A percentile compares a stretch with the other conserved stretches of the same genome.
Evolutionary conservation across 106 monocot species (phyloP).

Genomic region (Dendrobium catenatum): DNA sequence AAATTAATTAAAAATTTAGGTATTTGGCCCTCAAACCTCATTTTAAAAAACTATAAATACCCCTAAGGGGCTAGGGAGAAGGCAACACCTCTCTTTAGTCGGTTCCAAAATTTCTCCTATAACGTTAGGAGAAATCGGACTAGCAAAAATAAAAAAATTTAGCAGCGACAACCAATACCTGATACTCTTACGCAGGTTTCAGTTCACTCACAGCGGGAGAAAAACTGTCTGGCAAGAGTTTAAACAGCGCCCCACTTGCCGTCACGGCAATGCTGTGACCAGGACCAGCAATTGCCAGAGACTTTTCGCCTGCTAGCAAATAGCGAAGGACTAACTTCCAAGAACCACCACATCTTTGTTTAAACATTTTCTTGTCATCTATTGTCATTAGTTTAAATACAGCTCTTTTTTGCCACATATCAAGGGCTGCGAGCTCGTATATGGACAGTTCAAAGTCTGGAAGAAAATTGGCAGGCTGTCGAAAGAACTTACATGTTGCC

Average conservation of each 20-base stretch:
- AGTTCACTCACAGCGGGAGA: too few species aligned
- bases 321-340: constrained; percentile 96
- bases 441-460: constrained; percentile 78
- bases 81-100: too few species aligned
- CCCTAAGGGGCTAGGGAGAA: too few species aligned
- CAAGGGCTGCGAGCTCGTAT: constrained; percentile 86
- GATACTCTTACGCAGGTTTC: too few species aligned
- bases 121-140: too few species aligned
- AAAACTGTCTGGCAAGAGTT: too few species aligned
- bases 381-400: constrained; percentile 61
- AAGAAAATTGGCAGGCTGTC: constrained; percentile 77
- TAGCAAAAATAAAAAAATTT: too few species aligned
- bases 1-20: too few species aligned
- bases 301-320: constrained; percentile 86
- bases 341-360: constrained; percentile 73
- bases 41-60: too few species aligned
- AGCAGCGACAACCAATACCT: too few species aligned
- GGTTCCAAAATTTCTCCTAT: too few species aligned
- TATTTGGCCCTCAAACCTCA: too few species aligned
- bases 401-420: constrained; percentile 90
- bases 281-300: constrained; percentile 86
- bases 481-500: constrained; percentile 85
- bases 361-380: constrained; percentile 50
- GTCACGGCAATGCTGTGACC: constrained; percentile 96
- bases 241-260: constrained; percentile 23